Evolutionary conservation across 805 yeast species (phyloP), one percentile per base, ranked within the genome.

Genomic region (Kregervanrija fluxuum): DNA sequence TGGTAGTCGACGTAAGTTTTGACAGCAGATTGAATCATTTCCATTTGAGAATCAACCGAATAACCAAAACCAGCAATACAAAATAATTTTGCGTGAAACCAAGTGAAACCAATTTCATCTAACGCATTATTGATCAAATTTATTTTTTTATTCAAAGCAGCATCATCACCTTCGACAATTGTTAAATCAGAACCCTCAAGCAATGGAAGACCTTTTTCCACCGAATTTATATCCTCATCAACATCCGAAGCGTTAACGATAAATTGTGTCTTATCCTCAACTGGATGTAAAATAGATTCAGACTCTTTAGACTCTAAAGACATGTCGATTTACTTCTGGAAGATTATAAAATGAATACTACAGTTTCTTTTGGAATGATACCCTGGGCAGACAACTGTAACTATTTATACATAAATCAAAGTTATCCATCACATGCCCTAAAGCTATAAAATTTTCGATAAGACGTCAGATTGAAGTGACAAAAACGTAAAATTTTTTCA

Each of bases 61-160:
- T 76, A 77, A 30, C 82, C 82, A 62, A 73, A 70, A 8, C 82
- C 82, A 30, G 76, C 76, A 15, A 77, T 55, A 48, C 68, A 65
- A 54, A 77, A 75, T 11, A 74, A 57, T 54, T 72, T 68, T 44
- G 67, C 61, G 48, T 77, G 82, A 51, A 71, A 74, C 68, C 74
- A 69, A 1, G 84, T 77, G 61, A 79, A 75, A 0, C 83, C 83
- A 43, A 78, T 75, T 52, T 79, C 79, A 54, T 79, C 81, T 45
- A 78, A 65, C 13, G 83, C 80, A 46, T 74, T 59, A 56, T 77
- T 75, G 41, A 77, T 61, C 9, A 77, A 56, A 37, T 58, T 60
- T 54, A 75, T 71, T 47, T 74, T 75, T 37, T 56, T 56, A 13
- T 61, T 52, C 35, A 73, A 54, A 2, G 63, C 69, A 4, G 48